A percentile compares a stretch with the other conserved stretches of the same genome.
Evolutionary conservation across 2,329 filamentous ascomycete genomes (phyloP).

Genomic region (Fusarium sp.): DNA sequence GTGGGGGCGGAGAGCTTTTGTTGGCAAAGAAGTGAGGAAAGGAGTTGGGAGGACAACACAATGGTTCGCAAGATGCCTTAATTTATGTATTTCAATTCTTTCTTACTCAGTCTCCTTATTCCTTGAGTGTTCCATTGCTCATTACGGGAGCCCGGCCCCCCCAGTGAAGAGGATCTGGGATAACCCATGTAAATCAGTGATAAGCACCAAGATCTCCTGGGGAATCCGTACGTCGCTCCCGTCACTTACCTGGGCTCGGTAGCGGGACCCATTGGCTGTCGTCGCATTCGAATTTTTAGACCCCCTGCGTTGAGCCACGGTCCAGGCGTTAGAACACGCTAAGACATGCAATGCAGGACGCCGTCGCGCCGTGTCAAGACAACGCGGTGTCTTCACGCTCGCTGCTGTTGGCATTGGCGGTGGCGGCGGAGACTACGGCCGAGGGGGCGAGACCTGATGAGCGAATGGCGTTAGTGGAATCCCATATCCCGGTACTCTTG

Average conservation of each 20-base stretch:
- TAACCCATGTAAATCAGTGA: not conserved
- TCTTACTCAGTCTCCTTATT: not conserved
- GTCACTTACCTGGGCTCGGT: not conserved
- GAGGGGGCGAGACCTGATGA: conserved; percentile 40
- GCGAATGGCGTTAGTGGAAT: conserved; percentile 35
- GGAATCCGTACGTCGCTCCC: not conserved
- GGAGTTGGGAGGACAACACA: not conserved
- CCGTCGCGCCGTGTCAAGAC: no score
- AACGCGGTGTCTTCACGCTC: conserved; percentile 9
- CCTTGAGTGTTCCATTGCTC: not conserved
- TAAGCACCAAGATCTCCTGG: not conserved
- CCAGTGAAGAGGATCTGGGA: not conserved
- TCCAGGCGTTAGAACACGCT: not conserved
- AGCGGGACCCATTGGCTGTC: not conserved
- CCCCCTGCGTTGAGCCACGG: not conserved
- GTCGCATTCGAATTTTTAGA: not conserved
- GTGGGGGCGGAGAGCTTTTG: not conserved
- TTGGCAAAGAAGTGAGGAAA: not conserved
- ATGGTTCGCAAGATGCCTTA: not conserved
- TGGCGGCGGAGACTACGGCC: conserved; percentile 43
- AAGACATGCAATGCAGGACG: no score
- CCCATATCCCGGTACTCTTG: conserved; percentile 32
- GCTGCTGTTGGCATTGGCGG: conserved; percentile 40
- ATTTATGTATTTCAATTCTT: not conserved
- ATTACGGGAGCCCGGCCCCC: not conserved